These are phyloP conservation scores for Phellopilus nigrolimitatus DNA, from an alignment of 1,284 basidiomycete genomes.

Conservation along the genomic window DNA sequence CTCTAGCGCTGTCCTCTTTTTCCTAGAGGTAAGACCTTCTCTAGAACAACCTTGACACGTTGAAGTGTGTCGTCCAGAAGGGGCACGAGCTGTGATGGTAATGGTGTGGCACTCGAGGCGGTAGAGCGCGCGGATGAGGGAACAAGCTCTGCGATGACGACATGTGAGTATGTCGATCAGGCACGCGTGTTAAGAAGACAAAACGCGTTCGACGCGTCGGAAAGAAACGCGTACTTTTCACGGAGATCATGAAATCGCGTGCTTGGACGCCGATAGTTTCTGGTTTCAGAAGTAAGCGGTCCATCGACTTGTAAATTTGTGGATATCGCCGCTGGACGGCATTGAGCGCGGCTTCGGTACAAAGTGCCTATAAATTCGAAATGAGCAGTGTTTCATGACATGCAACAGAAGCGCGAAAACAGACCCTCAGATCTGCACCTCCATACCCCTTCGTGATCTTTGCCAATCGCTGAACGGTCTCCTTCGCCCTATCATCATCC, in stretches of 20 bases:
- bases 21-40: constrained; percentile 66
- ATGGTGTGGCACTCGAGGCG: constrained; percentile 76
- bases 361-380: constrained; percentile 62
- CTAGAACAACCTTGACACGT: constrained; percentile 65
- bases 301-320: constrained; percentile 93
- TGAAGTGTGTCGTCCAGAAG: constrained; percentile 70
- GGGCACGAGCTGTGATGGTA: constrained; percentile 85
- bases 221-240: constrained; percentile 72
- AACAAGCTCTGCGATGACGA: constrained; percentile 62
- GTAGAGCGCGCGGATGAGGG: constrained; percentile 93
- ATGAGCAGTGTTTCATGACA: constrained; percentile 2
- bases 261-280: constrained; percentile 84
- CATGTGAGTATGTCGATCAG: constrained; percentile 12
- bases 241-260: constrained; percentile 96
- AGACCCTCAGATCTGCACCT: constrained; percentile 90
- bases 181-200: constrained; percentile 8
- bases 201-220: constrained; percentile 2
- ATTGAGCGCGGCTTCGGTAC: constrained; percentile 95
- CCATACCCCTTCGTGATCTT: constrained; percentile 96
- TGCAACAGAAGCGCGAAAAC: constrained; percentile 28
- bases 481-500: constrained; percentile 48
- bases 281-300: constrained; percentile 82
- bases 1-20: constrained; percentile 79
- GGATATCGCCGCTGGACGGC: constrained; percentile 96
- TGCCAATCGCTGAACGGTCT: constrained; percentile 69